Evolutionary conservation across 257 asterid genomes (phyloP).

Genomic region (Eucommia ulmoides): DNA sequence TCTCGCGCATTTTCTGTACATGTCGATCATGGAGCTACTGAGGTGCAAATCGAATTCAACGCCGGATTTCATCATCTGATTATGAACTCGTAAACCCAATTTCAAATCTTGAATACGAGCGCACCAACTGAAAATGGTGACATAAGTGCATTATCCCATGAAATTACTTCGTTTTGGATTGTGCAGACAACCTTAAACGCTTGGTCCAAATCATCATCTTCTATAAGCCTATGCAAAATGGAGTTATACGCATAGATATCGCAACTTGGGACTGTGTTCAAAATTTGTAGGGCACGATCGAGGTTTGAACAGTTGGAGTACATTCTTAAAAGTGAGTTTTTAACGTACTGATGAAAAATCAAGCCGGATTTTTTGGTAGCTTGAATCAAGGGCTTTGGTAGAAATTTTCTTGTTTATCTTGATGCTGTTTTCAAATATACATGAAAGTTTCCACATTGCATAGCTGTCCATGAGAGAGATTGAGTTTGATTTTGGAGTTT

Average conservation of each 20-base stretch:
- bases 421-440: too few species aligned
- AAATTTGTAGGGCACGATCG: conserved; percentile 34
- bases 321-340: conserved; percentile 53
- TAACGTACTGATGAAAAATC: too few species aligned
- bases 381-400: too few species aligned
- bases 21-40: conserved; percentile 52
- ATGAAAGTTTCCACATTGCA: too few species aligned
- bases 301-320: conserved; percentile 36
- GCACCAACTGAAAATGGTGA: conserved; percentile 44
- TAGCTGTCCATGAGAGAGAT: too few species aligned
- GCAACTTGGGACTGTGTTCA: conserved; percentile 34
- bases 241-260: conserved; percentile 56
- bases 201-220: conserved; percentile 25
- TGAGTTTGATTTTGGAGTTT: too few species aligned
- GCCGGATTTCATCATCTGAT: conserved; percentile 33
- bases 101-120: conserved; percentile 37
- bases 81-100: conserved; percentile 58
- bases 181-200: conserved; percentile 36
- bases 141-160: conserved; percentile 55
- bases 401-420: too few species aligned
- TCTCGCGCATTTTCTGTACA: conserved; percentile 83
- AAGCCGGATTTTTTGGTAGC: too few species aligned
- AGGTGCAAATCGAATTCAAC: conserved; percentile 38
- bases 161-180: conserved; percentile 24
- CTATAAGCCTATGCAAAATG: conserved; percentile 43